Base-by-base conservation (phyloP, 208 protist species). In the Trypanosoma melophagium region DNA sequence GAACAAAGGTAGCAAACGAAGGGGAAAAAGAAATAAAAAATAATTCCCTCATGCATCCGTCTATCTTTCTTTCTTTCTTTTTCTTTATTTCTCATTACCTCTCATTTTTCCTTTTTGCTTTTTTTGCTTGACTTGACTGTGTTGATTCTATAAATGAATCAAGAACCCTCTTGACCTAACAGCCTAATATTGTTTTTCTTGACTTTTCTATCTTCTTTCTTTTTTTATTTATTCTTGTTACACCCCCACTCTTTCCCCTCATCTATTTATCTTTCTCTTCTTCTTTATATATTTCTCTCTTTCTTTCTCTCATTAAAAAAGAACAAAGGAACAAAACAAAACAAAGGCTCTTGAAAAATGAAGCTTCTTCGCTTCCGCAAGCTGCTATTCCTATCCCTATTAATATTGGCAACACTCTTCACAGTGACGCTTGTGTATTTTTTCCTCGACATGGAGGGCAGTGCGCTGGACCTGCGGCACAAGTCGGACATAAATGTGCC, bases 171-270 rank as follows among this genome's bases (percentile, higher is more conserved):
- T 35, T 7, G 28, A 5, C 28, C 5, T 35, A 5, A 35, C 28
- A 5, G 28, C 28, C 28, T 35, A 35, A 35, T 35, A 1, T 35
- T 35, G 1, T 47, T 47, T 47, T 12, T n/a, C 42, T n/a, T 10
- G 1, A 1, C 2, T n/a, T 17, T 17, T 47, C 41, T 44, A 61
- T 68, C 16, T 62, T 69, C 56, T 44, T 50, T 59, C 17, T 75
- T 64, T 44, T 74, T 66, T 55, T 57, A 73, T 55, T 58, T 55
- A 24, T 21, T 9, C 25, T 40, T 59, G 21, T 41, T 63, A 56
- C 22, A 19, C 28, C 16, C 56, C 55, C 44, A 40, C 40, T 41
- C 42, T 35, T 0, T 52, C 31, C 62, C 22, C 42, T 50, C 38
- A n/a, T 60, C 38, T 60, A 3, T 54, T 67, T 44, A 49, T 42